A percentile compares a stretch with the other conserved stretches of the same genome.
phyloP scores from a whole-genome alignment of 805 yeast species.

The Lipomyces japonicus region DNA sequence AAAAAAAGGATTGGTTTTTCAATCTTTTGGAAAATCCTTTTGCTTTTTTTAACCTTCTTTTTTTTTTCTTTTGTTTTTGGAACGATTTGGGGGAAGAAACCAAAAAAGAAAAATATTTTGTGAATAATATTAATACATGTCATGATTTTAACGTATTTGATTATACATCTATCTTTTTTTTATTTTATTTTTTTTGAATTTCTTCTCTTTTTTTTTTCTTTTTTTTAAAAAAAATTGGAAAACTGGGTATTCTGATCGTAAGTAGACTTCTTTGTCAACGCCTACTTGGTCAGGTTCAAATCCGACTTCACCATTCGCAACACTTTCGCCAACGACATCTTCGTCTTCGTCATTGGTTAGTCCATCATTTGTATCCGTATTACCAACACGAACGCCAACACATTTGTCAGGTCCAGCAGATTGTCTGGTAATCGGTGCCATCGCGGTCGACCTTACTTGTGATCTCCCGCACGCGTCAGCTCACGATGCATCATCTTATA shows the following conservation, averaged over 20 bases:
- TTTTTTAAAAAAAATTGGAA: not conserved
- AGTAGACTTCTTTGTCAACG: not conserved
- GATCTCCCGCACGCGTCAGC: slow-evolving; percentile 13
- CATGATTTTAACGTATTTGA: too few species aligned
- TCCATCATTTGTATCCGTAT: not conserved
- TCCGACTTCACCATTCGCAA: slow-evolving; percentile 3
- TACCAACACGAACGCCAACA: not conserved
- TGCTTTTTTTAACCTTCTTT: not conserved
- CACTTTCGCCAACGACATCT: not conserved
- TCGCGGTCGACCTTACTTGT: slow-evolving; percentile 71
- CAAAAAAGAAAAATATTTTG: too few species aligned
- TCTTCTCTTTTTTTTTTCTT: not conserved
- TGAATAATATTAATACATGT: too few species aligned
- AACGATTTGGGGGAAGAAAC: too few species aligned
- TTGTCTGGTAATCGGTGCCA: slow-evolving; percentile 57
- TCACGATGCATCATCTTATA: slow-evolving; percentile 31
- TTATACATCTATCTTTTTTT: too few species aligned
- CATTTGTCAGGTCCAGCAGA: slow-evolving; percentile 1
- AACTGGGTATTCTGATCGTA: not conserved
- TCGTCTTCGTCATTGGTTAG: not conserved
- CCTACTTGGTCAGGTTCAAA: not conserved
- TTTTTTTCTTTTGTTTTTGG: not conserved
- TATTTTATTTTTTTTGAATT: not conserved
- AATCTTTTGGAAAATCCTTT: too few species aligned
- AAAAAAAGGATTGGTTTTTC: slow-evolving; percentile 1